Percentiles rank a stretch among this genome's conserved stretches.
Conservation (phyloP, 257 asterid genomes). For the Solanum piurae region DNA sequence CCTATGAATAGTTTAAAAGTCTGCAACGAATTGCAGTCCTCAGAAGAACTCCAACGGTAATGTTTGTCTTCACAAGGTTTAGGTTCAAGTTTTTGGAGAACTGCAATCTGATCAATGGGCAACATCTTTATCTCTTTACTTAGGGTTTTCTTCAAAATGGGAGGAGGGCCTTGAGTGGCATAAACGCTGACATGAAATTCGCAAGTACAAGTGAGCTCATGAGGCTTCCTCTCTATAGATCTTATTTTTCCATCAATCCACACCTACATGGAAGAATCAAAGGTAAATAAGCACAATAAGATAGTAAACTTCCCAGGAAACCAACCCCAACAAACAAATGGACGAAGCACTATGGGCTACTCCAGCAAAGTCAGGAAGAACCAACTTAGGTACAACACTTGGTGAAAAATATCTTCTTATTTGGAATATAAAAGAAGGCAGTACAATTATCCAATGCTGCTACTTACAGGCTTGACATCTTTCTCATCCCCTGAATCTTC, state of each 20-base stretch:
- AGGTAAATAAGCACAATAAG: neutral
- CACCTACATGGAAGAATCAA: conserved; percentile 26
- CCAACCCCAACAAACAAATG: neutral
- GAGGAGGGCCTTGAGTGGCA: conserved; percentile 55
- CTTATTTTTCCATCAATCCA: conserved; percentile 79
- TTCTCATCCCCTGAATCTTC: conserved; percentile 27
- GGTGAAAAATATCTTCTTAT: neutral
- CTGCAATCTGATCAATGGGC: conserved; percentile 35
- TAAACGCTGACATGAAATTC: conserved; percentile 60
- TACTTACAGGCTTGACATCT: conserved; percentile 40
- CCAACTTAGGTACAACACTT: neutral
- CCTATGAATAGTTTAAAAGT: conserved; percentile 43
- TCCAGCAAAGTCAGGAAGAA: neutral
- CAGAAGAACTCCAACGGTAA: conserved; percentile 72
- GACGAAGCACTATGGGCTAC: neutral
- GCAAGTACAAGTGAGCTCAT: conserved; percentile 48
- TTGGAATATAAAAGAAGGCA: conserved; percentile 1
- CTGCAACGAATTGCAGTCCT: conserved; percentile 60
- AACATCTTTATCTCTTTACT: conserved; percentile 36
- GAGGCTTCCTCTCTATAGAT: conserved; percentile 79
- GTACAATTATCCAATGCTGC: neutral
- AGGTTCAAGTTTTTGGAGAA: conserved; percentile 66
- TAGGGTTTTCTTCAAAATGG: conserved; percentile 33
- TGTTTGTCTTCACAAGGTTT: conserved; percentile 46
- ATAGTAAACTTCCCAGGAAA: neutral